Evolutionary conservation across 2,329 filamentous ascomycete species (phyloP).

Genomic region (Xylariales sp.): DNA sequence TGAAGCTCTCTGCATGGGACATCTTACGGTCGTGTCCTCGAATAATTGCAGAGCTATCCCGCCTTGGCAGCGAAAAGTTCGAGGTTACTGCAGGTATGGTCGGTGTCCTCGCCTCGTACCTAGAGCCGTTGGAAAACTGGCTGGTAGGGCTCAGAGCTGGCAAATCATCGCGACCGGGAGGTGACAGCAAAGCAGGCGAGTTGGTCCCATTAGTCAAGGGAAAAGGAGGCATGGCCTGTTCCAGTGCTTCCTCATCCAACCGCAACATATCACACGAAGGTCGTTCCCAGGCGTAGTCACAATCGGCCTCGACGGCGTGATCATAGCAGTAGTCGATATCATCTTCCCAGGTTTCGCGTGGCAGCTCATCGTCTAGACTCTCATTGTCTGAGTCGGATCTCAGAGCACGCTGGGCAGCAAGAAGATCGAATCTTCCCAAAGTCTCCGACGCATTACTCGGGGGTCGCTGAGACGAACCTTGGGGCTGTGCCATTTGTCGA

Average conservation of each 20-base stretch:
- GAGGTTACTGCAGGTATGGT: constrained; percentile 31
- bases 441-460: constrained; percentile 50
- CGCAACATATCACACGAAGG: constrained; percentile 44
- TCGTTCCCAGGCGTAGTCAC: constrained; percentile 62
- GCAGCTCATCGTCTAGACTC: constrained; percentile 19
- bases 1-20: constrained; percentile 50
- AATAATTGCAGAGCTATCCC: constrained; percentile 27
- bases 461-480: constrained; percentile 24
- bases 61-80: constrained; percentile 49
- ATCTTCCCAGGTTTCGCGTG: constrained; percentile 59
- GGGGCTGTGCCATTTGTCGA: constrained; percentile 35
- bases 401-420: constrained; percentile 28
- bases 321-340: constrained; percentile 70
- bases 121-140: constrained; percentile 34
- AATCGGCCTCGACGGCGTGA: constrained; percentile 62
- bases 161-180: constrained; percentile 31
- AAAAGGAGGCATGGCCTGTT: too few relatives aligned
- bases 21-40: constrained; percentile 31
- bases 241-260: constrained; percentile 14
- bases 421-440: constrained; percentile 39
- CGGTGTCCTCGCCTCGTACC: constrained; percentile 42
- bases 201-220: too few relatives aligned
- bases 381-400: constrained; percentile 18
- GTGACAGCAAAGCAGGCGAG: constrained; percentile 21
- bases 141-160: constrained; percentile 47